Base-by-base conservation (phyloP, 2,329 filamentous ascomycete genomes). In the Ambrosiella beaveri region DNA sequence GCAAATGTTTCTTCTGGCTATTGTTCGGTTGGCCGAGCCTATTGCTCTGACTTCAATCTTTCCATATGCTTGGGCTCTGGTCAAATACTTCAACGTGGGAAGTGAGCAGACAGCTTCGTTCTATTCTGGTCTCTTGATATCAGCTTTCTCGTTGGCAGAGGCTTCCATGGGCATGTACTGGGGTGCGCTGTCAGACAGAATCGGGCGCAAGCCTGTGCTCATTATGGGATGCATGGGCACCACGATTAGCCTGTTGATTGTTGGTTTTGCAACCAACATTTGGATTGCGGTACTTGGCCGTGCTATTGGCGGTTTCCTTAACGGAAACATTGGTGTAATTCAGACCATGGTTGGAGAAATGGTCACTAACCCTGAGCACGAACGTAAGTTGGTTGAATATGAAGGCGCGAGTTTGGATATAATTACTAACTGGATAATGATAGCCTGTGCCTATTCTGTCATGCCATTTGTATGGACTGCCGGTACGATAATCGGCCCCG, bases 381-480 rank as follows among this genome's bases (percentile, higher is more conserved):
- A 95, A 71, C 88, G 84, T 88, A 71, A 75, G 83, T 79, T 44
- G 15, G 12, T 50, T 36, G 49, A 52, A 36, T 41, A 13, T 52
- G 17, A 11, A 37, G 2, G 37, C 6, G 38, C 17, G 36, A n/a
- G 7, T 53, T 12, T 6, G 12, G 7, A 37, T 27, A 36, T 38
- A 40, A 36, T 27, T 39, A 27, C 13, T 38, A 19, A 27, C 15
- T 36, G n/a, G 39, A 54, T n/a, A 19, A 35, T 39, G 3, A 62
- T 64, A 88, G 85, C 88, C 60, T 81, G 85, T 62, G 90, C 90
- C 36, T 95, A 90, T 68, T 82, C 88, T 1, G 80, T 95, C 50
- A 95, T 96, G 88, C 90, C 90, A 0, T 95, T 95, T 66, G 85
- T 95, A 7, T 96, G 90, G 89, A 85, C 80, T 52, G 83, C 95